Percentiles rank a stretch among this genome's conserved stretches.
Conservation (phyloP, 352 stramenopile genomes). For the Phytophthora ohioensis region DNA sequence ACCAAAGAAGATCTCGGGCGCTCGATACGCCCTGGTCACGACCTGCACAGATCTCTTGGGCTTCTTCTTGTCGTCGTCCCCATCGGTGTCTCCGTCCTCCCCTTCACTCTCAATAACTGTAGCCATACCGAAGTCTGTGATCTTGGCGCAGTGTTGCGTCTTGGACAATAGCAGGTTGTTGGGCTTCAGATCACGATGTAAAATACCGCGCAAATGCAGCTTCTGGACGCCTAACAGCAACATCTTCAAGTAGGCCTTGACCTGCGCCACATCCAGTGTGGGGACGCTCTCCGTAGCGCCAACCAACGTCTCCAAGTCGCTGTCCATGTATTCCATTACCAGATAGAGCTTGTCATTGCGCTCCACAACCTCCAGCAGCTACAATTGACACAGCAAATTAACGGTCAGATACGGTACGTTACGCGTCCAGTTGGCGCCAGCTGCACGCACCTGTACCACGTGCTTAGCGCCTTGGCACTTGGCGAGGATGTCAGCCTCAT, state of each 20-base stretch:
- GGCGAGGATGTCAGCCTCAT: slow-evolving; percentile 61
- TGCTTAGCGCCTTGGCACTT: slow-evolving; percentile 56
- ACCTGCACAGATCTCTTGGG: slow-evolving; percentile 73
- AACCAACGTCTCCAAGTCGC: slow-evolving; percentile 75
- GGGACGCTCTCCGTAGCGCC: slow-evolving; percentile 43
- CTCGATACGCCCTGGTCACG: slow-evolving; percentile 75
- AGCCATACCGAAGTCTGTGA: slow-evolving; percentile 88
- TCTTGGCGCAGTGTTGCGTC: slow-evolving; percentile 58
- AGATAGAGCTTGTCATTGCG: slow-evolving; percentile 74
- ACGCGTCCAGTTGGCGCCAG: not conserved
- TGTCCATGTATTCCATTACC: slow-evolving; percentile 84
- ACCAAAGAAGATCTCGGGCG: slow-evolving; percentile 85
- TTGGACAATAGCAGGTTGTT: slow-evolving; percentile 80
- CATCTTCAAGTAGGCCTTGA: slow-evolving; percentile 81
- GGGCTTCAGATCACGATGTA: slow-evolving; percentile 86
- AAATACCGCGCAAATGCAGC: slow-evolving; percentile 61
- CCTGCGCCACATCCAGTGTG: slow-evolving; percentile 53
- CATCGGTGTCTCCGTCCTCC: slow-evolving; percentile 21
- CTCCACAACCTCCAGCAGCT: slow-evolving; percentile 70
- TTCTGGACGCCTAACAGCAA: slow-evolving; percentile 67
- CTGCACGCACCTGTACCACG: slow-evolving; percentile 62
- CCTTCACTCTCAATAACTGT: slow-evolving; percentile 39
- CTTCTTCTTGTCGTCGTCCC: slow-evolving; percentile 25
- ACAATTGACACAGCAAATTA: slow-evolving; percentile 7
- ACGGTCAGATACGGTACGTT: not conserved